phyloP scores from a whole-genome alignment of 2,329 filamentous ascomycete genomes.

The Colletotrichum lentis region DNA sequence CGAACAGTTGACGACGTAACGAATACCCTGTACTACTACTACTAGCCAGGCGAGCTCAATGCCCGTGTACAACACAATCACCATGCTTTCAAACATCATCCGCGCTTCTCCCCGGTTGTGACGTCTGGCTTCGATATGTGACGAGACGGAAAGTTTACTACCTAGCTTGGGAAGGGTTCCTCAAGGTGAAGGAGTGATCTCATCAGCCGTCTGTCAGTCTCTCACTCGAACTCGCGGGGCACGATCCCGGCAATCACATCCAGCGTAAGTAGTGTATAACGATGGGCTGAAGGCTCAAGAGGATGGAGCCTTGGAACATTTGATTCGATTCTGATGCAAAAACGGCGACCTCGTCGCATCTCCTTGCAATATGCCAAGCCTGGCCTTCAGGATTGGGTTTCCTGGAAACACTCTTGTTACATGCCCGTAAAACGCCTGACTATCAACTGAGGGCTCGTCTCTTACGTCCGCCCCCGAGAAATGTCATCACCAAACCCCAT shows the following conservation, averaged over 20 bases:
- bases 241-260: too few species aligned
- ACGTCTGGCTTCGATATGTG: too few species aligned
- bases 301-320: neutral
- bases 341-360: neutral
- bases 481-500: neutral
- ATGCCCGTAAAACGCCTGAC: conserved; percentile 26
- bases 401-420: conserved; percentile 29
- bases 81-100: neutral
- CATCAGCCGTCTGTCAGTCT: neutral
- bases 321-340: neutral
- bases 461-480: neutral
- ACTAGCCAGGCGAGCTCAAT: conserved; percentile 2
- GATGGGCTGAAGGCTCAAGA: neutral
- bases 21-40: conserved; percentile 29
- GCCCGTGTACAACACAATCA: conserved; percentile 8
- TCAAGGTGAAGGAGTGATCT: neutral
- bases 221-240: too few species aligned
- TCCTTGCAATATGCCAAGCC: conserved; percentile 21
- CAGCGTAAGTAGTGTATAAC: too few species aligned
- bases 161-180: neutral
- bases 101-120: too few species aligned
- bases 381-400: conserved; percentile 19
- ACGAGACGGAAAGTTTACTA: too few species aligned
- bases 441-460: neutral
- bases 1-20: conserved; percentile 16